phyloP scores from a whole-genome alignment of 192 early-diverging fungal genomes.

The Funneliformis geosporum region DNA sequence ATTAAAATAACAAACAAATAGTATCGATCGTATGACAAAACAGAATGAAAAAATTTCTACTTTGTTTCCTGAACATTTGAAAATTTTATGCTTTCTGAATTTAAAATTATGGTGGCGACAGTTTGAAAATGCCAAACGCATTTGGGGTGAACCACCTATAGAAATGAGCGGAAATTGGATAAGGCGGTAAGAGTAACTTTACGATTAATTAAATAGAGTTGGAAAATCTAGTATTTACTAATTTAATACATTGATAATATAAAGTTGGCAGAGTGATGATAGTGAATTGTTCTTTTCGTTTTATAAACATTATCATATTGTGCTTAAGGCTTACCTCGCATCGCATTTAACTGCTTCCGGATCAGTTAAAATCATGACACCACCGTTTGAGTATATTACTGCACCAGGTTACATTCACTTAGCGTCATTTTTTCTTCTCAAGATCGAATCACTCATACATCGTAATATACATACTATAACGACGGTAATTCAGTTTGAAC shows the following conservation, averaged over 20 bases:
- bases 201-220: neutral
- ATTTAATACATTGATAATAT: neutral
- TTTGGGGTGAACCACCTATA: conserved; percentile 37
- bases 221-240: too few relatives aligned
- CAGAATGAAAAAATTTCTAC: conserved; percentile 31
- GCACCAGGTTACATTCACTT: conserved; percentile 49
- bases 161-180: conserved; percentile 54
- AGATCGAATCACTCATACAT: conserved; percentile 52
- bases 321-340: conserved; percentile 42
- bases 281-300: conserved; percentile 59
- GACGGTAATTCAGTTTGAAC: conserved; percentile 52
- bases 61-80: conserved; percentile 46
- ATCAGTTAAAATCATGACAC: conserved; percentile 22
- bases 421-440: conserved; percentile 50
- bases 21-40: conserved; percentile 33
- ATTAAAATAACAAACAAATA: conserved; percentile 29
- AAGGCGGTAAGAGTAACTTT: conserved; percentile 31
- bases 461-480: conserved; percentile 53
- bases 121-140: conserved; percentile 46
- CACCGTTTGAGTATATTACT: conserved; percentile 35
- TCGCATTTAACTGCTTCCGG: conserved; percentile 33
- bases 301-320: conserved; percentile 53
- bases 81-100: conserved; percentile 40
- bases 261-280: conserved; percentile 55
- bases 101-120: conserved; percentile 43